These are phyloP conservation scores for Aspergillus fijiensis DNA, from an alignment of 2,329 filamentous ascomycete species.

Conservation along the genomic window DNA sequence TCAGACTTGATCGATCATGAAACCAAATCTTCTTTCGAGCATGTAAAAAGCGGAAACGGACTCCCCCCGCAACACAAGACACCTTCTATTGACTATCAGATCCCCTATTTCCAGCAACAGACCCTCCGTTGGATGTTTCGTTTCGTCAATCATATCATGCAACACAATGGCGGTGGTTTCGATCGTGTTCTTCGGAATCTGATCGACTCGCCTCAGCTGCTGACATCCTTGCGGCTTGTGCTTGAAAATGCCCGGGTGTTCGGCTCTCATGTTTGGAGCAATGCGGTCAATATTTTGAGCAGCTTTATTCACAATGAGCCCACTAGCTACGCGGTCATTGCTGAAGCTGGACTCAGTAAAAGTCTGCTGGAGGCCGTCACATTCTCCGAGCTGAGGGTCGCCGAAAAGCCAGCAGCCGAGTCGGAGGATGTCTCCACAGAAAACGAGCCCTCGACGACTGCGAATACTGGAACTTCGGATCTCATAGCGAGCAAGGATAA, in stretches of 20 bases:
- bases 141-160: conserved; percentile 94
- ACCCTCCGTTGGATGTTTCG: conserved; percentile 92
- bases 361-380: conserved; percentile 81
- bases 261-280: conserved; percentile 94
- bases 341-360: conserved; percentile 86
- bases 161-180: conserved; percentile 76
- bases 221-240: conserved; percentile 75
- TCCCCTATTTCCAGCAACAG: conserved; percentile 90
- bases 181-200: conserved; percentile 88
- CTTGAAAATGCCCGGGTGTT: conserved; percentile 77
- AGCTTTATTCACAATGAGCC: conserved; percentile 99
- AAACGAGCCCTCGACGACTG: conserved; percentile 38
- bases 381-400: conserved; percentile 38
- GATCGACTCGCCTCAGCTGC: conserved; percentile 84
- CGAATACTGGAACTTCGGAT: conserved; percentile 26
- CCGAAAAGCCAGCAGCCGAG: conserved; percentile 33
- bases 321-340: conserved; percentile 93
- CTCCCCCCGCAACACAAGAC: conserved; percentile 73
- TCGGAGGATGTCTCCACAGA: conserved; percentile 33
- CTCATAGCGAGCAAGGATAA: conserved; percentile 21
- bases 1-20: conserved; percentile 82
- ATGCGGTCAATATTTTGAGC: conserved; percentile 84
- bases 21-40: conserved; percentile 66
- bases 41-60: conserved; percentile 67
- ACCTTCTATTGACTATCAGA: conserved; percentile 84